Percentiles rank a stretch among this genome's conserved stretches.
Evolutionary conservation across 768 basidiomycete species (phyloP).

Genomic region (Psilocybe tampanensis): DNA sequence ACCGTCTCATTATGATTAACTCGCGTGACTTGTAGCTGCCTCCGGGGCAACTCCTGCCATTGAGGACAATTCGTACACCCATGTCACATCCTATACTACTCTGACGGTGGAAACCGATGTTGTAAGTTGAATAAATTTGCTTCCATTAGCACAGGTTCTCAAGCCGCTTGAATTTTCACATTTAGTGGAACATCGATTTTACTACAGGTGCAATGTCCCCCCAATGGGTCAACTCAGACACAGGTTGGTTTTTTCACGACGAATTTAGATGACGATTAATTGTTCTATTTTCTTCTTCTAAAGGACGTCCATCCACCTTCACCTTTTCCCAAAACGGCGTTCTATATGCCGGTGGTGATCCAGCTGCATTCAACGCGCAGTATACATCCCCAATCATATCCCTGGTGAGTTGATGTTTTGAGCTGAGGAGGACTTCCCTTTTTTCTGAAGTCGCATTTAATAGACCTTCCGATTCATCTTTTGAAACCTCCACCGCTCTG

Average conservation of each 20-base stretch:
- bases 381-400: neutral
- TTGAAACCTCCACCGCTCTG: neutral
- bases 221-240: neutral
- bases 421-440: neutral
- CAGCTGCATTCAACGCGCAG: neutral
- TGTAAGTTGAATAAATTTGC: neutral
- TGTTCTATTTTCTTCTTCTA: neutral
- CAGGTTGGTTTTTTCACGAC: neutral
- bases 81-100: neutral
- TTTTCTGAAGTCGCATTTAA: neutral
- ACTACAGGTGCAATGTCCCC: neutral
- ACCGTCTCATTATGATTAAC: neutral
- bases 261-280: neutral
- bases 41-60: neutral
- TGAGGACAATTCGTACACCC: neutral
- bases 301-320: neutral
- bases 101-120: neutral
- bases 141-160: neutral
- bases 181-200: slow-evolving; percentile 4
- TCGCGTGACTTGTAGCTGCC: neutral
- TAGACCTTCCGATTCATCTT: neutral
- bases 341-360: neutral
- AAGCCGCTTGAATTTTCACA: neutral
- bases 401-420: neutral
- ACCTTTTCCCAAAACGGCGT: neutral